Evolutionary conservation across 2,329 filamentous ascomycete species (phyloP).

Genomic region (Capronia coronata): DNA sequence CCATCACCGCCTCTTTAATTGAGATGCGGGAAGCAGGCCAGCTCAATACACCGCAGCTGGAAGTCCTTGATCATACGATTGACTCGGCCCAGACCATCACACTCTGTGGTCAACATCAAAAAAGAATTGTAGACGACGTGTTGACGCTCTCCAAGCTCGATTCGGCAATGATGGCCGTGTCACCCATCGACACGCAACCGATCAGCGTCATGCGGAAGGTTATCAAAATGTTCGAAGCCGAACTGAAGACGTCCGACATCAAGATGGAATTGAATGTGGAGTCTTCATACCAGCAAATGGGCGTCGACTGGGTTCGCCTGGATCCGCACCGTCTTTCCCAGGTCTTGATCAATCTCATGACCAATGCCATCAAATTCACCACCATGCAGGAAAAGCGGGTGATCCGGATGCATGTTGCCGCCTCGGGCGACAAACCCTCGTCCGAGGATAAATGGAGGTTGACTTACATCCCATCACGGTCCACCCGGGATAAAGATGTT

Average conservation of each 20-base stretch:
- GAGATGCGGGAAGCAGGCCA: constrained; percentile 39
- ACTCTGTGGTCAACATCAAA: constrained; percentile 72
- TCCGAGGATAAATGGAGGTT: constrained; percentile 35
- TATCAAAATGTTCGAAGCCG: constrained; percentile 71
- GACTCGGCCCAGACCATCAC: constrained; percentile 73
- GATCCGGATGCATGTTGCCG: constrained; percentile 51
- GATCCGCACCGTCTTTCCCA: constrained; percentile 71
- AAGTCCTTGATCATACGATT: constrained; percentile 49
- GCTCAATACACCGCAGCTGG: constrained; percentile 19
- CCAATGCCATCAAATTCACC: constrained; percentile 79
- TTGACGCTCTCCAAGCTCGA: constrained; percentile 70
- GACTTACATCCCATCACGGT: constrained; percentile 32
- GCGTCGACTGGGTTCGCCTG: constrained; percentile 59
- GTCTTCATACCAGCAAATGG: constrained; percentile 52
- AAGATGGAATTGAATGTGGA: constrained; percentile 59
- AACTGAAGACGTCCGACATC: constrained; percentile 64
- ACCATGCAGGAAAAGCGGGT: constrained; percentile 42
- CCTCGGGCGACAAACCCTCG: constrained; percentile 42
- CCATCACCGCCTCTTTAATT: constrained; percentile 44
- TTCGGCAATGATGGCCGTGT: constrained; percentile 65
- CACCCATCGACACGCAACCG: constrained; percentile 63
- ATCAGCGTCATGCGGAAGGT: constrained; percentile 60
- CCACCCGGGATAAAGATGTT: constrained; percentile 30
- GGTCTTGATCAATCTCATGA: constrained; percentile 72
- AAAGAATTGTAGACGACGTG: constrained; percentile 70